A percentile compares a stretch with the other conserved stretches of the same genome.
Conservation (phyloP, 2,329 filamentous ascomycete species). For the Drechmeria coniospora region DNA sequence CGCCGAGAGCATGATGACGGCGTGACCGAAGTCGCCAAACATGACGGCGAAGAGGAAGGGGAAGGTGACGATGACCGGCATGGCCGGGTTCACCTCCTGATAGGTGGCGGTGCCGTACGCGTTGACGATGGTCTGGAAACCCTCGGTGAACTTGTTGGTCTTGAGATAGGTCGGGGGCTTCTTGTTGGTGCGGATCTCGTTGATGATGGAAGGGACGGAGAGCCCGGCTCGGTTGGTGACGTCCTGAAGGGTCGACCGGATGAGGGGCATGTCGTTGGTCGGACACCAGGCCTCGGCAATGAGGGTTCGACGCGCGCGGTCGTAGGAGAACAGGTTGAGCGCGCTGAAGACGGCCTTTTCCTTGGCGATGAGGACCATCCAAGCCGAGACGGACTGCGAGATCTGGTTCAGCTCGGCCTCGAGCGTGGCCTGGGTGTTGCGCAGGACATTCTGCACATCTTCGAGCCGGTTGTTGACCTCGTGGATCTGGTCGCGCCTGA, state of each 20-base stretch:
- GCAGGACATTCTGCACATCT: slow-evolving; percentile 81
- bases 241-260: slow-evolving; percentile 87
- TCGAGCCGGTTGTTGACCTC: slow-evolving; percentile 89
- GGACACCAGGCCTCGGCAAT: slow-evolving; percentile 98
- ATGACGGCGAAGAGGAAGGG: slow-evolving; percentile 99
- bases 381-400: slow-evolving; percentile 78
- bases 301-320: slow-evolving; percentile 84
- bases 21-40: slow-evolving; percentile 97
- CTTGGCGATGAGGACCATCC: slow-evolving; percentile 96
- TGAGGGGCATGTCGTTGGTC: slow-evolving; percentile 73
- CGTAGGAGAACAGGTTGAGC: slow-evolving; percentile 91
- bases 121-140: slow-evolving; percentile 97
- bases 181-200: slow-evolving; percentile 93
- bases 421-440: slow-evolving; percentile 88
- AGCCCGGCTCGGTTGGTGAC: slow-evolving; percentile 92
- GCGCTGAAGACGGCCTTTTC: slow-evolving; percentile 97
- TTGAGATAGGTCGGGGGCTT: slow-evolving; percentile 94
- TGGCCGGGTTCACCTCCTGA: slow-evolving; percentile 87
- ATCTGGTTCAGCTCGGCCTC: slow-evolving; percentile 90
- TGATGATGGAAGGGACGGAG: slow-evolving; percentile 96
- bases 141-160: slow-evolving; percentile 96
- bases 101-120: slow-evolving; percentile 97
- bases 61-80: slow-evolving; percentile 93
- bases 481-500: slow-evolving; percentile 88
- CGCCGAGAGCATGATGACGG: slow-evolving; percentile 70